These are phyloP conservation scores for Murraya paniculata DNA, from an alignment of 345 rosid genomes.

Conservation along the genomic window DNA sequence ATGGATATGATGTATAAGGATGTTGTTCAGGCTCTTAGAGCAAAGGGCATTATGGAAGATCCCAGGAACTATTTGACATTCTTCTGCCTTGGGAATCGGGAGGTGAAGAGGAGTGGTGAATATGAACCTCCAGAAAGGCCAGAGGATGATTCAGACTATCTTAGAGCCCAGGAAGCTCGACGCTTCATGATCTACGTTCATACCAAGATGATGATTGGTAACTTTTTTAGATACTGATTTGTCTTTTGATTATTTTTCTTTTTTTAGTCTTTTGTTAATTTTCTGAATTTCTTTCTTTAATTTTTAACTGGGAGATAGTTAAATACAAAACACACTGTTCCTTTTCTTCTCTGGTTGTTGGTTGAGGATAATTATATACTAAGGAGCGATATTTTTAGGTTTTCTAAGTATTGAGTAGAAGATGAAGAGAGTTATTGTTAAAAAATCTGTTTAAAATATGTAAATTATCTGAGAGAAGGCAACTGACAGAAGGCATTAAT, in stretches of 20 bases:
- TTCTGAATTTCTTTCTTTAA: background rate
- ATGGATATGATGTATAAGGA: constrained; percentile 98
- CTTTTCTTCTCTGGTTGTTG: background rate
- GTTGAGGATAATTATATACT: background rate
- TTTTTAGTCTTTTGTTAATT: background rate
- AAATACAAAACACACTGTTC: background rate
- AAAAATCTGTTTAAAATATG: background rate
- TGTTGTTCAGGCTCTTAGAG: constrained; percentile 67
- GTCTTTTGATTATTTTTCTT: background rate
- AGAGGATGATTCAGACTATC: constrained; percentile 78
- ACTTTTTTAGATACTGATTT: background rate
- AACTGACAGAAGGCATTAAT: background rate
- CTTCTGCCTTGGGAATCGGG: constrained; percentile 95
- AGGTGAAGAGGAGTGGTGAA: constrained; percentile 82
- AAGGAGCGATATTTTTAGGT: background rate
- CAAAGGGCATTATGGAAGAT: constrained; percentile 65
- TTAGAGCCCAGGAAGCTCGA: constrained; percentile 88
- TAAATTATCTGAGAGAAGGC: background rate
- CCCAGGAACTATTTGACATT: constrained; percentile 87
- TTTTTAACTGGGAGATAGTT: background rate
- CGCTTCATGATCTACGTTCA: constrained; percentile 99
- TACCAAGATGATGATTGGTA: constrained; percentile 97
- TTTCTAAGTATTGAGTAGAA: background rate
- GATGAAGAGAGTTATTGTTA: background rate
- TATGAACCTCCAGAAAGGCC: constrained; percentile 81